These are phyloP conservation scores for Solanum virginianum DNA, from an alignment of 257 asterid species.

Conservation along the genomic window DNA sequence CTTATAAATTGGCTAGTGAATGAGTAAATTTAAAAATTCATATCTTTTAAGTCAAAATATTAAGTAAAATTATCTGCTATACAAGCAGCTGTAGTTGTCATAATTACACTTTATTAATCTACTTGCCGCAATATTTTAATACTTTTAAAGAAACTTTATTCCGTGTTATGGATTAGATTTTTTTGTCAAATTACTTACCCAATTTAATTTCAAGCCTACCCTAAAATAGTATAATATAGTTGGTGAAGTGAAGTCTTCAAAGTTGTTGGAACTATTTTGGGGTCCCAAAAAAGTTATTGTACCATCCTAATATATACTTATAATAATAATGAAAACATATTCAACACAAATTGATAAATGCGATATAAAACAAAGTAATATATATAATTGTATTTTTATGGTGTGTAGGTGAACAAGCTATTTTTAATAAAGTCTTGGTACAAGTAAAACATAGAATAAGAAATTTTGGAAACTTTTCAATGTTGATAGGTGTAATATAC, in stretches of 20 bases:
- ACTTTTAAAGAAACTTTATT: not conserved
- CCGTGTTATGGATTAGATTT: not conserved
- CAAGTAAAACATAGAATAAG: not conserved
- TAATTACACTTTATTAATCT: not conserved
- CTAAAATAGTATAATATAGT: not conserved
- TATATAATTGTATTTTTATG: not conserved
- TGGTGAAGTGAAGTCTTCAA: not conserved
- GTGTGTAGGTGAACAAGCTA: accelerated
- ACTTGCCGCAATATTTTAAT: not conserved
- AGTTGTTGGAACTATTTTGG: not conserved
- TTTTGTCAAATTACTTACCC: not conserved
- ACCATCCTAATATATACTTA: not conserved
- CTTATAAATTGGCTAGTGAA: too few species aligned
- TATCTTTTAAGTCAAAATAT: too few species aligned
- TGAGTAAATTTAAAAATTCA: too few species aligned
- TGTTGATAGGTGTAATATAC: not conserved
- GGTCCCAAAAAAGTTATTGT: not conserved
- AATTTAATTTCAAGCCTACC: not conserved
- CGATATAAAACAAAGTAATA: not conserved
- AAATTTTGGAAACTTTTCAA: not conserved
- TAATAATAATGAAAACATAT: not conserved
- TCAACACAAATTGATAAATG: not conserved
- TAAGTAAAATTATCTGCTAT: too few species aligned
- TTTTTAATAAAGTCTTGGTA: not conserved
- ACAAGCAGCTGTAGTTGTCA: not conserved